Evolutionary conservation across 805 yeast species (phyloP), one percentile per base, ranked within the genome.

Genomic region (Cyberlindnera sargentensis): DNA sequence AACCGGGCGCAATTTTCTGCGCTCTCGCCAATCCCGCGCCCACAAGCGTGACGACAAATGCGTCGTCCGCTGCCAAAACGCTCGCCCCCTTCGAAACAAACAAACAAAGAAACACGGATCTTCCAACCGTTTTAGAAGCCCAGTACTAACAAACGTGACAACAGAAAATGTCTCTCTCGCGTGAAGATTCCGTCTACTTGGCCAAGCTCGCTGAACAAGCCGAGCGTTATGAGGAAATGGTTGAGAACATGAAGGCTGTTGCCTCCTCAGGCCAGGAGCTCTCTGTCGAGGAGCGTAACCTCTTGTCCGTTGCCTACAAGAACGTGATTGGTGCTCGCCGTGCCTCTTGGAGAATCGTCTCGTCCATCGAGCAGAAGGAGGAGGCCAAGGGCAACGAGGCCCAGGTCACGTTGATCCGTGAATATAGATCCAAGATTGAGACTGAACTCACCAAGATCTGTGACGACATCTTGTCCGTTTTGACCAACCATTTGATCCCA

Each of bases 221-320:
- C 63, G 99, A 93, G 75, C 95, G 98, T 73, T 93, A 90, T 68
- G 98, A 93, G 75, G 98, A 91, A 75, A 89, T 87, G 97, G 98
- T 91, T 60, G 96, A 88, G 69, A 88, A 87, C 75, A 91, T 91
- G 97, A 90, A 91, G 70, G 84, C 87, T 43, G 98, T 93, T 62
- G 98, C 97, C 58, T 84, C 95, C 36, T 80, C 95, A 36, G 96
- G 96, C 50, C 90, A 86, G 70, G 98, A 91, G 68, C 75, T 93
- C 57, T 84, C 95, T 41, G 96, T 93, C 55, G 99, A 93, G 73
- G 99, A 93, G 75, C 90, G 99, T 71, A 93, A 93, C 72, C 76
- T 91, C 57, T 78, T 91, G 60, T 88, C 96, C 31, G 98, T 93
- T 58, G 99, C 99, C 49, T 91, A 91, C 78, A 91, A 91, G 73